Base-by-base conservation (phyloP, 2,329 filamentous ascomycete genomes). In the Metarhizium brunneum region DNA sequence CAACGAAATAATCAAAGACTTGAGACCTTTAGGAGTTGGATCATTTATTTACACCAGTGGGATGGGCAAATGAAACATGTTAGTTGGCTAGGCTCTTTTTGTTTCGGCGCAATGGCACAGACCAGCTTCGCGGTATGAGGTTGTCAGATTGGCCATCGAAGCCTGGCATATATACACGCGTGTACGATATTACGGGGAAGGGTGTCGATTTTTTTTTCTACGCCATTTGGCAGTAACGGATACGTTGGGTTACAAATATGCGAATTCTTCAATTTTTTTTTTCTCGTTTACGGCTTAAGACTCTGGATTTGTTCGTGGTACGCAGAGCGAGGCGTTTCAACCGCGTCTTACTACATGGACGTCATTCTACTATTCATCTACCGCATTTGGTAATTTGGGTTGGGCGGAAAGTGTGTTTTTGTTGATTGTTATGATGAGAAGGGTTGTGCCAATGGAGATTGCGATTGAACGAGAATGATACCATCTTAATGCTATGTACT, bases 211-310 rank as follows among this genome's bases (percentile, higher is more conserved):
- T 30, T 4, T 25, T 45, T 30, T 48, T 48, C 25, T 25, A 25
- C 25, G 25, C 25, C 25, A 4, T 30, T 16, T 16, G 7, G 13
- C 11, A 29, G 11, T 16, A 16, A 48, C 25, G 20, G 45, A 13
- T 18, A 48, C 13, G 45, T 18, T 30, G 25, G 20, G 32, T 6
- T 20, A 20, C 45, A 30, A 29, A 29, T 20, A 48, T n/a, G 18
- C 25, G 25, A 25, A 11, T 11, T 35, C 32, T 48, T 29, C 2
- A 6, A 16, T 16, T 45, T 18, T 45, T 25, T 25, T 8, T 8
- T 52, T 59, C 60, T 58, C 59, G 54, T 61, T 59, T 59, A 16
- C n/a, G 38, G 49, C 30, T 32, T 16, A 20, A 47, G 43, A 47
- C 18, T 20, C n/a, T 7, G 18, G n/a, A 25, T 20, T 25, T 45